These are phyloP conservation scores for Aspergillus viridinutans DNA, from an alignment of 2,329 filamentous ascomycete genomes.

Conservation along the genomic window DNA sequence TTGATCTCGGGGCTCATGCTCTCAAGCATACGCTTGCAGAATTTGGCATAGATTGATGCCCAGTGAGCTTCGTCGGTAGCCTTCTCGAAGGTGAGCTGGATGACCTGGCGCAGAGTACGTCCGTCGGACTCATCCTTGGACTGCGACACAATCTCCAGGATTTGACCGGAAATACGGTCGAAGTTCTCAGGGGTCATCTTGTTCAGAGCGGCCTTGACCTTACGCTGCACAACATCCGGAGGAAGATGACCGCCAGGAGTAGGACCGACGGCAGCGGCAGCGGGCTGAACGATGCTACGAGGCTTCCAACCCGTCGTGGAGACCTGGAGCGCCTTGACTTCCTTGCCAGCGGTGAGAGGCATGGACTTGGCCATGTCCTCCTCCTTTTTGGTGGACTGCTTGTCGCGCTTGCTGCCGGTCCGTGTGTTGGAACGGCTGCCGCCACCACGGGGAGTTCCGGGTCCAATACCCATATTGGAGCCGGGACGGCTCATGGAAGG, in stretches of 20 bases:
- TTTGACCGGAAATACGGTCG: constrained; percentile 89
- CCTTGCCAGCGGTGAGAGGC: constrained; percentile 80
- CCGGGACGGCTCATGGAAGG: constrained; percentile 61
- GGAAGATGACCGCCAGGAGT: constrained; percentile 62
- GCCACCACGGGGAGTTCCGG: constrained; percentile 67
- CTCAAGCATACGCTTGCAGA: constrained; percentile 95
- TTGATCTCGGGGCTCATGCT: constrained; percentile 93
- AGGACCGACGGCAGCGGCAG: constrained; percentile 41
- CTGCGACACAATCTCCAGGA: constrained; percentile 85
- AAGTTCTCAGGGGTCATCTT: constrained; percentile 99
- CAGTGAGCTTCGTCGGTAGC: constrained; percentile 97
- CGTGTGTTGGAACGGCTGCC: constrained; percentile 55
- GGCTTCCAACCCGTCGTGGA: constrained; percentile 87
- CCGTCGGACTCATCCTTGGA: constrained; percentile 95
- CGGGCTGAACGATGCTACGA: constrained; percentile 57
- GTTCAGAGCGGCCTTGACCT: constrained; percentile 97
- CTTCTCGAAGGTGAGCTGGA: constrained; percentile 98
- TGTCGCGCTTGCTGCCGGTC: constrained; percentile 50
- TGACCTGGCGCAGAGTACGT: constrained; percentile 91
- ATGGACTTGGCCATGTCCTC: constrained; percentile 76
- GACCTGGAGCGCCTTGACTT: constrained; percentile 72
- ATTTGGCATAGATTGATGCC: constrained; percentile 98
- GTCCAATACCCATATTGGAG: constrained; percentile 49
- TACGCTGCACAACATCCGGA: constrained; percentile 91
- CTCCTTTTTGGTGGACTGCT: constrained; percentile 53